phyloP scores from a whole-genome alignment of 148 eudicot species.

The Chenopodium suecicum region DNA sequence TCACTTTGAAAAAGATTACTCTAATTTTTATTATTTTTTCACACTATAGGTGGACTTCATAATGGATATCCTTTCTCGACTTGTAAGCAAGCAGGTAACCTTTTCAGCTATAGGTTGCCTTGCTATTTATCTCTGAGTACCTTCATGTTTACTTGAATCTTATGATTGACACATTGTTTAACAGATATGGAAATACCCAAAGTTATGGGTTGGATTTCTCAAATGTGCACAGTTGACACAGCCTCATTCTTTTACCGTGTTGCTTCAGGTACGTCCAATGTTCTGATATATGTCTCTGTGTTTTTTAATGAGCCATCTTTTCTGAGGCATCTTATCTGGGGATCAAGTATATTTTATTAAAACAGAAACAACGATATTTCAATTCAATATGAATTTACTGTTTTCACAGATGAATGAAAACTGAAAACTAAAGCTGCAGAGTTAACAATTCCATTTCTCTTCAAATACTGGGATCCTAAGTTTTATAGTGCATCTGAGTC shows the following conservation, averaged over 20 bases:
- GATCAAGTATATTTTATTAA: neutral
- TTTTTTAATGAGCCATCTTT: neutral
- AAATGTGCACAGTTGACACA: constrained; percentile 84
- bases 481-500: neutral
- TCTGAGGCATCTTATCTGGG: no score
- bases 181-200: constrained; percentile 97
- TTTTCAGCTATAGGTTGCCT: constrained; percentile 1
- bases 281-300: neutral
- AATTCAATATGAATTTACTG: neutral
- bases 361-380: no score
- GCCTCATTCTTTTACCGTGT: constrained; percentile 84
- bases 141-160: constrained; percentile 14
- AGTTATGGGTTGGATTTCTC: constrained; percentile 97
- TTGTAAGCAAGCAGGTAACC: constrained; percentile 93
- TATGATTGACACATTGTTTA: constrained; percentile 16
- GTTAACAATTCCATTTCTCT: no score
- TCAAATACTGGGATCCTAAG: neutral
- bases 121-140: constrained; percentile 2
- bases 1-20: neutral
- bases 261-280: constrained; percentile 77
- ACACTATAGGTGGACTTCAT: constrained; percentile 79
- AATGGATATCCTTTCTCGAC: constrained; percentile 94
- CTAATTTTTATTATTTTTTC: neutral
- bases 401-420: neutral
- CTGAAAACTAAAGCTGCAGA: neutral